Percentiles rank a stretch among this genome's conserved stretches.
phyloP scores from a whole-genome alignment of 129 eudicot genomes.

The Oenanthe sinensis region DNA sequence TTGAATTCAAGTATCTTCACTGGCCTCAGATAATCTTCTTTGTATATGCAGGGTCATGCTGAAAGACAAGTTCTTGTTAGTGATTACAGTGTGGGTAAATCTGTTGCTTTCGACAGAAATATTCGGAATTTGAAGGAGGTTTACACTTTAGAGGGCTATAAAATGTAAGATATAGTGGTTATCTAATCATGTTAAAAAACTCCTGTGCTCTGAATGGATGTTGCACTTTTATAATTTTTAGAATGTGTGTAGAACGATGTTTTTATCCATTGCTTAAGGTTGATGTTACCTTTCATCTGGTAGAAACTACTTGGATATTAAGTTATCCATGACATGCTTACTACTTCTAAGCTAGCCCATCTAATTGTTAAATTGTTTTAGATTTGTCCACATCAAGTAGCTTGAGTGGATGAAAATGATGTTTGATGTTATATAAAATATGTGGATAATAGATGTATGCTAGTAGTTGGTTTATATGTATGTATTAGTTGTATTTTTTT shows the following conservation, averaged over 20 bases:
- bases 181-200: not conserved
- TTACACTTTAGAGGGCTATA: slow-evolving; percentile 75
- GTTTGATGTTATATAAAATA: not conserved
- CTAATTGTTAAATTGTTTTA: too few species aligned
- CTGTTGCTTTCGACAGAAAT: slow-evolving; percentile 70
- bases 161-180: slow-evolving; percentile 44
- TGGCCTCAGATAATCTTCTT: not conserved
- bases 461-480: not conserved
- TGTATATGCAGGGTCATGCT: slow-evolving; percentile 52
- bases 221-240: not conserved
- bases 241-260: not conserved
- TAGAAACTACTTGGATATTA: too few species aligned
- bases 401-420: not conserved
- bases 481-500: not conserved
- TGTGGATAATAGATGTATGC: not conserved
- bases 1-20: not conserved
- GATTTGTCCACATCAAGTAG: not conserved
- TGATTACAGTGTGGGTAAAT: slow-evolving; percentile 66
- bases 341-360: too few species aligned
- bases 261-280: not conserved
- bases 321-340: too few species aligned
- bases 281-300: too few species aligned
- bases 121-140: slow-evolving; percentile 82
- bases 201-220: not conserved
- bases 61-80: slow-evolving; percentile 92